Percentiles rank a stretch among this genome's conserved stretches.
Evolutionary conservation across 306 rosid species (phyloP).

Genomic region (peach (Prunus persica)): DNA sequence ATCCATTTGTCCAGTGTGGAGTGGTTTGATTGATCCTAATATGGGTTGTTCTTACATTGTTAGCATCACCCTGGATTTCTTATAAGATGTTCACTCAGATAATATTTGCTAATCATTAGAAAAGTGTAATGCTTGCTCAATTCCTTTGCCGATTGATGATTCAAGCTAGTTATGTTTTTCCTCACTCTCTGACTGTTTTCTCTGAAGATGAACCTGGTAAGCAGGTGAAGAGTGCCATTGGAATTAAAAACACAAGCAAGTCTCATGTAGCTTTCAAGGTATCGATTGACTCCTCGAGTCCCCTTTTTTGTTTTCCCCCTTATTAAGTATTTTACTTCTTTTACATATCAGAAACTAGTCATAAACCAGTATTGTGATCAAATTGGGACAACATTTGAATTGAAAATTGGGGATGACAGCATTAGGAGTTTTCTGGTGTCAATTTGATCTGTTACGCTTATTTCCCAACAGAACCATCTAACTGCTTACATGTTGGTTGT

Average conservation of each 20-base stretch:
- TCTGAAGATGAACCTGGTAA: conserved; percentile 86
- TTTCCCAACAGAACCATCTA: conserved; percentile 14
- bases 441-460: not conserved
- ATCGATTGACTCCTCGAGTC: conserved; percentile 17
- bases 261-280: conserved; percentile 89
- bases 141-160: conserved; percentile 4
- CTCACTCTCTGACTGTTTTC: conserved; percentile 24
- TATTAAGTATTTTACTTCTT: not conserved
- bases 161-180: conserved; percentile 5
- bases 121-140: not conserved
- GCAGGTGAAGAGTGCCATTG: conserved; percentile 81
- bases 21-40: not conserved
- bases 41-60: not conserved
- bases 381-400: not conserved
- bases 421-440: not conserved
- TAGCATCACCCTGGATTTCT: not conserved
- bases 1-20: not conserved
- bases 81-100: not conserved
- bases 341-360: not conserved
- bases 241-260: conserved; percentile 78
- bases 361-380: not conserved
- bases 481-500: conserved; percentile 27
- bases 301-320: conserved; percentile 9
- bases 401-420: not conserved
- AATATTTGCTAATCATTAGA: conserved; percentile 6